Base-by-base conservation (phyloP, 768 basidiomycete species). In the Mycena polygramma region DNA sequence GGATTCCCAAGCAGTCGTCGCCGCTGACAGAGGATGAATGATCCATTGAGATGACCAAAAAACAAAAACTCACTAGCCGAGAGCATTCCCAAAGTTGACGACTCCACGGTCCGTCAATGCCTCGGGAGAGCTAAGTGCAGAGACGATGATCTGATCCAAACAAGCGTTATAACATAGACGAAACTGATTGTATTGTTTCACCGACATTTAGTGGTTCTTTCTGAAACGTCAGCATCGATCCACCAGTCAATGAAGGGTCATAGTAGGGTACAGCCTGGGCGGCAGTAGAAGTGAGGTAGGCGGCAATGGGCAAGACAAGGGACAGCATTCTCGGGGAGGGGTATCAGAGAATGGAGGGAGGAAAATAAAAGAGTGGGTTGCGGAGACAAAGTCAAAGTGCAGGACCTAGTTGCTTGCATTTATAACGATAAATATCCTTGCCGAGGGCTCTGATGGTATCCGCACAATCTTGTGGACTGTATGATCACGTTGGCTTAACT, bases 161-260 rank as follows among this genome's bases (percentile, higher is more conserved):
- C 7, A 15, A 30, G 30, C 30, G 30, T 30, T 35, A 39, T 41
- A 59, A 45, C 14, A 30, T 17, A 30, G 7, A n/a, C 26, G 1
- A 30, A 36, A 22, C 14, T 8, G 20, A 14, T 3, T 26, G 20
- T 59, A 20, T 43, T 15, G 15, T 43, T 58, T 1, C n/a, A 45
- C 63, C 37, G 37, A 87, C 85, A 66, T 88, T 87, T 71, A 88
- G 60, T 4, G 87, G 87, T 74, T 87, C 87, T 14, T 58, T 24
- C 45, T 71, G 70, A 14, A 71, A 37, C n/a, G 70, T 71, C n/a
- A 71, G 55, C 65, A 71, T 67, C 14, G 61, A 63, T 22, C 68
- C 68, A 22, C 68, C 68, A 9, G 37, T 63, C 37, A 43, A 30
- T 22, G 24, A 19, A 19, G 68, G 68, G 61, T 62, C 37, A 63